Percentiles rank a stretch among this genome's conserved stretches.
These are phyloP conservation scores for Myochromella boudieri DNA, from an alignment of 768 basidiomycete species.

Conservation along the genomic window DNA sequence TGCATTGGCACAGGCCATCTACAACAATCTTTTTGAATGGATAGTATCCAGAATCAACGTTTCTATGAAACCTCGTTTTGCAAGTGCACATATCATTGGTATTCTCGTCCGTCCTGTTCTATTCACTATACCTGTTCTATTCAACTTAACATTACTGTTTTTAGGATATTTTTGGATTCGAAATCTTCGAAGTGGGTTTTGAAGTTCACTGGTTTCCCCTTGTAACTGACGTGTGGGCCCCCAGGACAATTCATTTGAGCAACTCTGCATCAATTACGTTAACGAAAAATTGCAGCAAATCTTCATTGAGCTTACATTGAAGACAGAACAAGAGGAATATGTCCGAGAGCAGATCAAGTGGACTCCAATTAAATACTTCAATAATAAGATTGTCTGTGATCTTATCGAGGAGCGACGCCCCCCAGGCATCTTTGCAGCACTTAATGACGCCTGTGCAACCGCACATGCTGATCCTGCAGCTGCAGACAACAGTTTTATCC, in stretches of 20 bases:
- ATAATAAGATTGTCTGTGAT: slow-evolving; percentile 97
- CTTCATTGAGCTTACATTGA: slow-evolving; percentile 97
- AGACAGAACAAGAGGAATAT: slow-evolving; percentile 99
- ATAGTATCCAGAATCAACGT: slow-evolving; percentile 95
- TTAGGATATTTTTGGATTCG: slow-evolving; percentile 97
- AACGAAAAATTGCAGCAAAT: slow-evolving; percentile 99
- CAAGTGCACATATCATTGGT: slow-evolving; percentile 82
- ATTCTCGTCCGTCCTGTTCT: slow-evolving; percentile 68
- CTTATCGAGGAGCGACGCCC: slow-evolving; percentile 96
- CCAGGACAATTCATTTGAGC: slow-evolving; percentile 93
- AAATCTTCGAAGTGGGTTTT: slow-evolving; percentile 84
- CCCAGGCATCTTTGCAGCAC: slow-evolving; percentile 94
- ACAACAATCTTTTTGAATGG: slow-evolving; percentile 99
- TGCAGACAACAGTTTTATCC: slow-evolving; percentile 95
- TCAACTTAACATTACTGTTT: slow-evolving; percentile 3
- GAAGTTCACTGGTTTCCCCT: not conserved
- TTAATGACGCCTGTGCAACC: slow-evolving; percentile 99
- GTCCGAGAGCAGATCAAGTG: slow-evolving; percentile 98
- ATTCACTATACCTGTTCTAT: slow-evolving; percentile 1
- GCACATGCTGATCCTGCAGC: slow-evolving; percentile 96
- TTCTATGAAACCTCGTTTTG: slow-evolving; percentile 87
- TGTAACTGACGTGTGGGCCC: slow-evolving; percentile 10
- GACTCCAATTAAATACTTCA: slow-evolving; percentile 99
- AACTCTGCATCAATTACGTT: slow-evolving; percentile 99
- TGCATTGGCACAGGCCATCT: slow-evolving; percentile 93